Percentiles rank a stretch among this genome's conserved stretches.
These are phyloP conservation scores for Mycena crocata DNA, from an alignment of 768 basidiomycete genomes.

Conservation along the genomic window DNA sequence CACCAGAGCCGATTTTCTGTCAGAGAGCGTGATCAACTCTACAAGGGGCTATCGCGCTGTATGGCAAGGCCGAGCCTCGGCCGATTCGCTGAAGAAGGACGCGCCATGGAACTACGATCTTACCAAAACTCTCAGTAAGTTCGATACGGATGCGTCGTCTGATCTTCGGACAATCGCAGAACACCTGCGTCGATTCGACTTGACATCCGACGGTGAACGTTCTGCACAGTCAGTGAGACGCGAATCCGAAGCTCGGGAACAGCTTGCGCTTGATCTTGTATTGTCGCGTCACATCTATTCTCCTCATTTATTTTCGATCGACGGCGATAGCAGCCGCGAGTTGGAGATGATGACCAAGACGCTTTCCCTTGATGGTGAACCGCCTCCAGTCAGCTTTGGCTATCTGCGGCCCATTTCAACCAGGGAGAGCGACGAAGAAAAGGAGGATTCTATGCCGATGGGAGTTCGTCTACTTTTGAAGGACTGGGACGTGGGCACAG, in stretches of 20 bases:
- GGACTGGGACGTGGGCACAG: slow-evolving; percentile 72
- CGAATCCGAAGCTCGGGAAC: slow-evolving; percentile 68
- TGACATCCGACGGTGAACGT: slow-evolving; percentile 51
- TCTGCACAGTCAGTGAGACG: slow-evolving; percentile 54
- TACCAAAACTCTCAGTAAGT: slow-evolving; percentile 53
- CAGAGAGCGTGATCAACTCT: slow-evolving; percentile 63
- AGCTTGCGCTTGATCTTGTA: slow-evolving; percentile 71
- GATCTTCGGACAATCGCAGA: slow-evolving; percentile 51
- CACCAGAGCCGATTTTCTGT: slow-evolving; percentile 68
- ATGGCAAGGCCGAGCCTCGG: slow-evolving; percentile 58
- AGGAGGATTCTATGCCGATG: slow-evolving; percentile 49
- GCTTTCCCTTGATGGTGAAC: slow-evolving; percentile 66
- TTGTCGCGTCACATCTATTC: slow-evolving; percentile 72
- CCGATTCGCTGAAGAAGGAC: slow-evolving; percentile 47
- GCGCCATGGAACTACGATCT: slow-evolving; percentile 70
- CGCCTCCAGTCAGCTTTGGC: slow-evolving; percentile 70
- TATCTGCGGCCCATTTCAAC: slow-evolving; percentile 65
- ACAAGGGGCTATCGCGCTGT: slow-evolving; percentile 65
- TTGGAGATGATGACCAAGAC: slow-evolving; percentile 71
- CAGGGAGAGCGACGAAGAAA: slow-evolving; percentile 38
- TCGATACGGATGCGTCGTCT: slow-evolving; percentile 52
- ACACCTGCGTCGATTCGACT: slow-evolving; percentile 56
- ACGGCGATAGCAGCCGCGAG: slow-evolving; percentile 41
- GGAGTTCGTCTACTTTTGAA: slow-evolving; percentile 74
- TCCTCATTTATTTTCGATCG: slow-evolving; percentile 50